A percentile compares a stretch with the other conserved stretches of the same genome.
These are phyloP conservation scores for Rhizopogon vulgaris DNA, from an alignment of 768 basidiomycete species.

Conservation along the genomic window DNA sequence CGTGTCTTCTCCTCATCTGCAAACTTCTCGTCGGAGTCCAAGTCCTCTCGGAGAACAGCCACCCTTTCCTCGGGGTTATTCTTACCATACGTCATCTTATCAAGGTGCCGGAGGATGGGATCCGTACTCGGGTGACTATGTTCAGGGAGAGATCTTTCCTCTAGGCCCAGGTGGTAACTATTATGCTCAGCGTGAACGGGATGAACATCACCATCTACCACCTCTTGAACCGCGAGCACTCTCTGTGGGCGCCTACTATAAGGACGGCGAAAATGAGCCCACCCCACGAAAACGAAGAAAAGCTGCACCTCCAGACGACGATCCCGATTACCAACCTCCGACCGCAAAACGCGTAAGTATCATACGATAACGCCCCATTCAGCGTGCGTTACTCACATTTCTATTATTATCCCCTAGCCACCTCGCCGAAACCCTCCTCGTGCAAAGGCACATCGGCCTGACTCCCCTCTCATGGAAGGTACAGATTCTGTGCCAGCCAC, in stretches of 20 bases:
- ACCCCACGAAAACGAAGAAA: constrained; percentile 47
- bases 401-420: constrained; percentile 18
- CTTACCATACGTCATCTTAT: constrained; percentile 33
- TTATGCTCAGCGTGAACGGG: constrained; percentile 24
- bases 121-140: constrained; percentile 30
- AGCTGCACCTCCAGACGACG: constrained; percentile 34
- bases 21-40: constrained; percentile 22
- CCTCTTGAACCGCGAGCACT: constrained; percentile 15
- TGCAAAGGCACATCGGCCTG: constrained; percentile 28
- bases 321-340: constrained; percentile 50
- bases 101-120: constrained; percentile 37
- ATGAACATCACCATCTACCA: constrained; percentile 6
- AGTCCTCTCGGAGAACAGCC: constrained; percentile 25
- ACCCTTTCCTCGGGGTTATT: constrained; percentile 25
- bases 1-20: constrained; percentile 15
- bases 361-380: constrained; percentile 1
- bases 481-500: constrained; percentile 12
- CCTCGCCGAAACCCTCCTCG: constrained; percentile 40
- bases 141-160: constrained; percentile 32
- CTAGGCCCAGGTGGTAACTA: constrained; percentile 31
- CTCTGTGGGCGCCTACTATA: constrained; percentile 22
- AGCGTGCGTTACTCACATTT: background rate
- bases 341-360: constrained; percentile 47
- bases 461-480: constrained; percentile 19
- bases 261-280: constrained; percentile 24